Percentiles rank a stretch among this genome's conserved stretches.
These are phyloP conservation scores for Magnusiomyces starmeri DNA, from an alignment of 1,139 yeast genomes.

Conservation along the genomic window DNA sequence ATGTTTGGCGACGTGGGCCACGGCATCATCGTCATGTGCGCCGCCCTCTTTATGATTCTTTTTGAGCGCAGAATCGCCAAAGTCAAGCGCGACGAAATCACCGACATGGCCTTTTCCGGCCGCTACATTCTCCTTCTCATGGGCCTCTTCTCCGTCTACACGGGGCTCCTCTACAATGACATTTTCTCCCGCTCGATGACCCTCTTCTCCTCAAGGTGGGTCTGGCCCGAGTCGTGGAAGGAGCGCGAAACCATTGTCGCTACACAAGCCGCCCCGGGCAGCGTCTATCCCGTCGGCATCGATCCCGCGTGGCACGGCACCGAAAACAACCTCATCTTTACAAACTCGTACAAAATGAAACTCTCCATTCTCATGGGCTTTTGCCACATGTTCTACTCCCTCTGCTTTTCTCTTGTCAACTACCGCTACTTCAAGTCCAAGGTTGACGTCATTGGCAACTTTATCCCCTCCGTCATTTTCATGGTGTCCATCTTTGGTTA, in stretches of 20 bases:
- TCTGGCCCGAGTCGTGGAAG: constrained; percentile 73
- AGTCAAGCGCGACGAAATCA: constrained; percentile 78
- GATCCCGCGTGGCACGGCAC: constrained; percentile 98
- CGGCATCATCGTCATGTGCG: constrained; percentile 71
- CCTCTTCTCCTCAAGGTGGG: constrained; percentile 81
- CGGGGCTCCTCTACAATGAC: constrained; percentile 92
- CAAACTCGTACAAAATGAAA: constrained; percentile 96
- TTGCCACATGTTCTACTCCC: constrained; percentile 88
- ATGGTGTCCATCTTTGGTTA: constrained; percentile 97
- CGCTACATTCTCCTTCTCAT: constrained; percentile 80
- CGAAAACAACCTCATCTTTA: constrained; percentile 80
- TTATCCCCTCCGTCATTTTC: constrained; percentile 86
- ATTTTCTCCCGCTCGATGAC: constrained; percentile 86
- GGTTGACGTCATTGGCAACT: constrained; percentile 87
- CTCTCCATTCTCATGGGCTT: constrained; percentile 91
- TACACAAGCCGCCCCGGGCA: constrained; percentile 45
- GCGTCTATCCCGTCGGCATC: constrained; percentile 76
- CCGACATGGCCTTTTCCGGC: constrained; percentile 93
- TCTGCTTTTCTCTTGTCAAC: constrained; percentile 77
- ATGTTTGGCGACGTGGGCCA: constrained; percentile 99
- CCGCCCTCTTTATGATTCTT: constrained; percentile 60
- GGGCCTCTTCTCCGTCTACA: constrained; percentile 91
- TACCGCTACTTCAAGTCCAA: constrained; percentile 63
- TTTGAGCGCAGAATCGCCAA: constrained; percentile 62
- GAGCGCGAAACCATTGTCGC: constrained; percentile 60